Conservation (phyloP, 192 early-diverging fungal species). For the Fimicolochytrium jonesii region DNA sequence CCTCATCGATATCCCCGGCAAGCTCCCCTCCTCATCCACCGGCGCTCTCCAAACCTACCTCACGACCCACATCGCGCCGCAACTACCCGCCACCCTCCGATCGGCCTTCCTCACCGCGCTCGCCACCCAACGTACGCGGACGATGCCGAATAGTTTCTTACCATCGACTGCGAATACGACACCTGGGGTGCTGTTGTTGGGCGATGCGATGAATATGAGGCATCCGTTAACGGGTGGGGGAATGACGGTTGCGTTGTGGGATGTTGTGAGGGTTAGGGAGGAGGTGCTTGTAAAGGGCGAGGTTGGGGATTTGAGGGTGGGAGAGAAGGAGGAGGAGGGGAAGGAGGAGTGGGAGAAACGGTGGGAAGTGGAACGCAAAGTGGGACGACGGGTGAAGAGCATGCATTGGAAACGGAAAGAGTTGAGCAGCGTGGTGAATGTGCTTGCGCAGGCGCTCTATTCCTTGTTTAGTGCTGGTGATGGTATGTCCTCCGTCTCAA, state of each 20-base stretch:
- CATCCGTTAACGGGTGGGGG: constrained; percentile 95
- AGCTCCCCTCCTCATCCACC: constrained; percentile 63
- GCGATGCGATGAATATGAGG: constrained; percentile 95
- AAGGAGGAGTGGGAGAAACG: constrained; percentile 24
- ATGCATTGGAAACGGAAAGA: constrained; percentile 79
- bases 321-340: neutral
- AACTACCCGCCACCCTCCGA: constrained; percentile 64
- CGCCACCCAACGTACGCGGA: constrained; percentile 67
- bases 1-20: constrained; percentile 88
- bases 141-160: constrained; percentile 88
- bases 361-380: constrained; percentile 44
- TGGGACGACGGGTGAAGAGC: constrained; percentile 52
- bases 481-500: constrained; percentile 36
- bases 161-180: constrained; percentile 72
- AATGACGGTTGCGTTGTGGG: constrained; percentile 95
- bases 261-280: constrained; percentile 68
- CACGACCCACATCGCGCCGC: constrained; percentile 54
- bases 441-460: constrained; percentile 90
- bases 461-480: constrained; percentile 79
- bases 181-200: constrained; percentile 76
- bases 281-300: neutral
- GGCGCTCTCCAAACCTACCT: constrained; percentile 66
- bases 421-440: constrained; percentile 75
- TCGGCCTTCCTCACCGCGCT: constrained; percentile 61
- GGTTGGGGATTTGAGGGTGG: neutral